Conservation (phyloP, 768 basidiomycete species). For the Gloeostereum incarnatum region DNA sequence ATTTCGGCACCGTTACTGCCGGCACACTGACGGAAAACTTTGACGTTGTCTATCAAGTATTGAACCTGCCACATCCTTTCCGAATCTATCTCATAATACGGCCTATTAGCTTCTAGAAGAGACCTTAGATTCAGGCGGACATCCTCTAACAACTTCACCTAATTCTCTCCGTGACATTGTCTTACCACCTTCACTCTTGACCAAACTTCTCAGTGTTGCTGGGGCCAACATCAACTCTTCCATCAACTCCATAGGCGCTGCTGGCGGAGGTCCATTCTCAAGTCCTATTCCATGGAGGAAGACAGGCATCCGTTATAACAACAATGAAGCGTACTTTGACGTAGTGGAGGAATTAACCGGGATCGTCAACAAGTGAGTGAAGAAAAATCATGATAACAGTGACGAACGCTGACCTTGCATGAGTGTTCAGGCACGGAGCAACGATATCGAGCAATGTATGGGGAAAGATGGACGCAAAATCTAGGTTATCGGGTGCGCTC, state of each 20-base stretch:
- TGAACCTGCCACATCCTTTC: conserved; percentile 9
- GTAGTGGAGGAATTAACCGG: conserved; percentile 75
- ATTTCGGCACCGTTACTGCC: conserved; percentile 80
- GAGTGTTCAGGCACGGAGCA: conserved; percentile 49
- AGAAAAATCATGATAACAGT: conserved; percentile 13
- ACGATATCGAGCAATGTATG: conserved; percentile 58
- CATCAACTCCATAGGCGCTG: conserved; percentile 31
- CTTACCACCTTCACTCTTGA: conserved; percentile 79
- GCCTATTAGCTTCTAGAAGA: conserved; percentile 76
- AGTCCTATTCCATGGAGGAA: conserved; percentile 94
- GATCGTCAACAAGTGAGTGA: conserved; percentile 59
- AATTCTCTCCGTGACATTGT: conserved; percentile 92
- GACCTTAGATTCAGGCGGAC: conserved; percentile 88
- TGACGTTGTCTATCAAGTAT: conserved; percentile 89
- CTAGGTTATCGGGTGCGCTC: conserved; percentile 62
- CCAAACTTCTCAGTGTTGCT: conserved; percentile 52
- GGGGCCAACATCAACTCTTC: conserved; percentile 40
- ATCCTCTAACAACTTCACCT: conserved; percentile 84
- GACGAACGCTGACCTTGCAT: conserved; percentile 4
- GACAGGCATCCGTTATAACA: conserved; percentile 70
- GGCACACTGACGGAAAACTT: conserved; percentile 83
- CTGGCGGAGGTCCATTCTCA: conserved; percentile 52
- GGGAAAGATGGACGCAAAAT: conserved; percentile 73
- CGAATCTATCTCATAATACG: conserved; percentile 3
- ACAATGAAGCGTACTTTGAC: conserved; percentile 93